Evolutionary conservation across 768 basidiomycete species (phyloP).

Genomic region (Lactarius sanguifluus): DNA sequence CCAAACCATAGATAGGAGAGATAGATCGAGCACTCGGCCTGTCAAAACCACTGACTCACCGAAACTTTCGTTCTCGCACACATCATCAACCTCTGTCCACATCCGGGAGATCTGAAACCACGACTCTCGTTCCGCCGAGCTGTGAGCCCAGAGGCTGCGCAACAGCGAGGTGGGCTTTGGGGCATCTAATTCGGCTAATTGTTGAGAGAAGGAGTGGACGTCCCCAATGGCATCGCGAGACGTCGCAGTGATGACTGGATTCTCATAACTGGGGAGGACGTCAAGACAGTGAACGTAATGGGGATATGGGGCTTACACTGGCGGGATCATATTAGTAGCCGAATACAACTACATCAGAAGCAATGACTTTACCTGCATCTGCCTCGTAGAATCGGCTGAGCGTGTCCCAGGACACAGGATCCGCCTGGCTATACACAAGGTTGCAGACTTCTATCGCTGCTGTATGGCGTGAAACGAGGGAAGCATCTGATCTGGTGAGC

Average conservation of each 20-base stretch:
- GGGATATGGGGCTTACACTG: conserved; percentile 27
- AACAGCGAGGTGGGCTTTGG: conserved; percentile 67
- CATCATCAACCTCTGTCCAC: conserved; percentile 74
- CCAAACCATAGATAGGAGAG: not conserved
- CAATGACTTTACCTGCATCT: conserved; percentile 55
- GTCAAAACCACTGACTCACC: conserved; percentile 44
- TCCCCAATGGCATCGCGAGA: conserved; percentile 72
- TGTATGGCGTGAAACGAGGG: conserved; percentile 45
- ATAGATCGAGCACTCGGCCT: not conserved
- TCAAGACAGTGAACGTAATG: conserved; percentile 43
- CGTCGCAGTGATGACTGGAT: conserved; percentile 73
- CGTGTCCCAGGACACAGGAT: conserved; percentile 48
- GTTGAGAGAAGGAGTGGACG: conserved; percentile 61
- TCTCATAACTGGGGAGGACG: conserved; percentile 59
- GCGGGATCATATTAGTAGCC: conserved; percentile 19
- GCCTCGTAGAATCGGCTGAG: conserved; percentile 68
- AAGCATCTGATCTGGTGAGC: conserved; percentile 24
- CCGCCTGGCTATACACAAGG: conserved; percentile 59
- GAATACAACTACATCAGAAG: conserved; percentile 15
- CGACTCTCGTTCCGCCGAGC: conserved; percentile 37
- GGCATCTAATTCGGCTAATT: conserved; percentile 60
- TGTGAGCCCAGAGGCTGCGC: conserved; percentile 48
- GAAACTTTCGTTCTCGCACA: conserved; percentile 78
- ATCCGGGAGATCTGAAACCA: conserved; percentile 65
- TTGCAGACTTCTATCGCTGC: conserved; percentile 70